Evolutionary conservation across 106 monocot species (phyloP), one percentile per base, ranked within the genome.

Genomic region (Allium sativum): DNA sequence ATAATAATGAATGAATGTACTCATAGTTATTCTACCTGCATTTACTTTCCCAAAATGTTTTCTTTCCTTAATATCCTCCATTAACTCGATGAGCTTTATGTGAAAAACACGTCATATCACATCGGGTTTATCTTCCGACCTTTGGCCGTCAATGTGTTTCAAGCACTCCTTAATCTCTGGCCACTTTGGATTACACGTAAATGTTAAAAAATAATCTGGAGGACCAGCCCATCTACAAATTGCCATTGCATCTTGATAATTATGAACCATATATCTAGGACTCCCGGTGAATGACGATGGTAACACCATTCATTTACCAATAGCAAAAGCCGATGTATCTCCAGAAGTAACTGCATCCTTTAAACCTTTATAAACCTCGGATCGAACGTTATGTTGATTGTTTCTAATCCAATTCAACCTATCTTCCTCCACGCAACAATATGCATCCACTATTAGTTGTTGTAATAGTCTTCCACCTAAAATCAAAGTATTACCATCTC

Each of bases 211-310:
- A 1, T 61, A 40, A 16, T 68, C 42, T 11, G 74, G 68, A 10
- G 10, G 18, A 21, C 74, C 74, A 40, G 9, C 18, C 12, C 9
- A 20, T 3, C 9, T 9, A 53, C 59, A 67, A 9, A 68, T 50
- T 19, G 53, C 68, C 52, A 74, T 74, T 14, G 67, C 68, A 74
- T 74, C 74, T 20, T 68, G 74, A 42, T 60, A 74, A 40, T 67
- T 67, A n/a, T 74, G n/a, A n/a, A n/a, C n/a, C n/a, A n/a, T n/a
- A n/a, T n/a, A n/a, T n/a, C n/a, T n/a, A n/a, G n/a, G n/a, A n/a
- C n/a, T n/a, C n/a, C n/a, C n/a, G n/a, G n/a, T n/a, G n/a, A n/a
- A n/a, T n/a, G n/a, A n/a, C n/a, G n/a, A n/a, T n/a, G n/a, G n/a
- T n/a, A n/a, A n/a, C n/a, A n/a, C n/a, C n/a, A n/a, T n/a, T n/a